Percentiles rank a stretch among this genome's conserved stretches.
phyloP scores from a whole-genome alignment of 2,329 filamentous ascomycete genomes.

The Rutstroemia sp. region DNA sequence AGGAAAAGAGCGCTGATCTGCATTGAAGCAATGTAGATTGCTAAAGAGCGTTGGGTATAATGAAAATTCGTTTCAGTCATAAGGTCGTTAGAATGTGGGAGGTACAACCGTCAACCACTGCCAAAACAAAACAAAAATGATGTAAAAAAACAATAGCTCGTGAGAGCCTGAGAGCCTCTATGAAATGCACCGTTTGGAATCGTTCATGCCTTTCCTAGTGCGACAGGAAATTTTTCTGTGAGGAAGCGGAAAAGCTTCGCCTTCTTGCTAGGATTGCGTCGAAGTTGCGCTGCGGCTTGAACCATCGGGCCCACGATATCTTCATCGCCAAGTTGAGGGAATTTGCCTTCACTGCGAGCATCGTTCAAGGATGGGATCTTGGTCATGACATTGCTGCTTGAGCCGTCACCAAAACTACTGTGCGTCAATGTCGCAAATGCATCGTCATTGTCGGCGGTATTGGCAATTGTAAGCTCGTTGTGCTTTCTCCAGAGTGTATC shows the following conservation, averaged over 20 bases:
- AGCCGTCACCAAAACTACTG: constrained; percentile 38
- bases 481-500: constrained; percentile 66
- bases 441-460: constrained; percentile 37
- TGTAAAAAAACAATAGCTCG: constrained; percentile 7
- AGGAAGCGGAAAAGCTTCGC: constrained; percentile 28
- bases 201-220: constrained; percentile 21
- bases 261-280: constrained; percentile 27
- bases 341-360: constrained; percentile 65
- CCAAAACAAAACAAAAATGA: constrained; percentile 9
- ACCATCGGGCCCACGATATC: constrained; percentile 90
- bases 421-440: constrained; percentile 37
- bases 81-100: constrained; percentile 9
- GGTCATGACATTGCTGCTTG: constrained; percentile 42
- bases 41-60: constrained; percentile 26
- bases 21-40: constrained; percentile 18
- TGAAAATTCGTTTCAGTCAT: constrained; percentile 11
- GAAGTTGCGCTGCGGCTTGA: constrained; percentile 26
- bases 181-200: background rate
- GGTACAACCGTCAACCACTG: constrained; percentile 4
- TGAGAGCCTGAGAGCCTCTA: constrained; percentile 10
- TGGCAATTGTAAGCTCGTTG: constrained; percentile 56
- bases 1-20: constrained; percentile 1
- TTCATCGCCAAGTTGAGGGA: constrained; percentile 78
- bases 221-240: constrained; percentile 28
- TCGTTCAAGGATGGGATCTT: constrained; percentile 64